Evolutionary conservation across 805 yeast genomes (phyloP), one percentile per base, ranked within the genome.

Genomic region (Starmerella powellii): DNA sequence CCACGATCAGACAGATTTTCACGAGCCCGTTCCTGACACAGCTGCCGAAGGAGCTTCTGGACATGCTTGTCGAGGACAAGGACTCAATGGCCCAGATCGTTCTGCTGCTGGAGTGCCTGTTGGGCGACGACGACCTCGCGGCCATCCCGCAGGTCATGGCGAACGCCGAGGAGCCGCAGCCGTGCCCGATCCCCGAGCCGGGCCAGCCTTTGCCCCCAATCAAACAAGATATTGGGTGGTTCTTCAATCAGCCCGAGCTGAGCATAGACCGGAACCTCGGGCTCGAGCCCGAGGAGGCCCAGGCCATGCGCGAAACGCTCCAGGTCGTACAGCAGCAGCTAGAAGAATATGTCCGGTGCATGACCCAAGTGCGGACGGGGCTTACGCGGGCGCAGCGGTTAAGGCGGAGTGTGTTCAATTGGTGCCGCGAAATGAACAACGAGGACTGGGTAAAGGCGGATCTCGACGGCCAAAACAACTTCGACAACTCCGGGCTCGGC

Each of bases 401-500:
- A 51, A 78, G 83, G 51, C 72, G 72, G 34, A 74, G 76, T 50
- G 71, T 91, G 35, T 71, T 68, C 48, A 72, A 74, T 50, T 88
- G 97, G 97, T 82, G 91, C 42, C 73, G 73, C 53, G 95, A 87
- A 56, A 80, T 82, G 73, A 69, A 79, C 48, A 93, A 78, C 11
- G 73, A 73, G 41, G 71, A 67, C 33, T 74, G 72, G 46, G 72
- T 58, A 19, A 65, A 60, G 31, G 64, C 57, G 33, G 64, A 61
- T 30, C 52, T 54, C 15, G 58, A 50, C 31, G 37, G 23, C 30
- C 48, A 48, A 29, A 48, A 48, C 28, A 36, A 38, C 42, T 31
- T 30, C 38, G 52, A 48, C 26, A 48, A 48, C 18, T 48, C 50
- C 3, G 46, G 48, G 8, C 40, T 48, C 13, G 51, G 52, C 32